Evolutionary conservation across 2,329 filamentous ascomycete species (phyloP).

Genomic region (Xylaria sp.): DNA sequence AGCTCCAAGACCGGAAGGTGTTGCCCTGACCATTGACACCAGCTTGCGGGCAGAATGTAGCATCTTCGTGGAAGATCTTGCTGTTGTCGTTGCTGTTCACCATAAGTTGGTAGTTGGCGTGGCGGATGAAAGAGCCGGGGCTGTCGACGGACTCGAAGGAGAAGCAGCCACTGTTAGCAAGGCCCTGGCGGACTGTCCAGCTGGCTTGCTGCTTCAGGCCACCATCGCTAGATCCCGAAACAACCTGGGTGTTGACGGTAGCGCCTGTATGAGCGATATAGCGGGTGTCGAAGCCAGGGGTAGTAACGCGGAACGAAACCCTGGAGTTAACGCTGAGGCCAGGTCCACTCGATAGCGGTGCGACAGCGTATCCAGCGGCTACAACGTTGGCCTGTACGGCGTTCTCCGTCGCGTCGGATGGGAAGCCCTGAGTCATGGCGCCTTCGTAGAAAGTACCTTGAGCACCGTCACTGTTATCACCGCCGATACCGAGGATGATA

Average conservation of each 20-base stretch:
- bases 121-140: slow-evolving; percentile 68
- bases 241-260: slow-evolving; percentile 65
- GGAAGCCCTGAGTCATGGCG: slow-evolving; percentile 71
- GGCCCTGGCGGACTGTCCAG: slow-evolving; percentile 65
- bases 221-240: slow-evolving; percentile 61
- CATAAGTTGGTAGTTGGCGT: slow-evolving; percentile 63
- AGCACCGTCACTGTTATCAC: slow-evolving; percentile 69
- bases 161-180: slow-evolving; percentile 66
- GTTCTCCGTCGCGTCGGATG: slow-evolving; percentile 67
- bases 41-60: slow-evolving; percentile 69
- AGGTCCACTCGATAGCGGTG: slow-evolving; percentile 59
- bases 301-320: slow-evolving; percentile 66
- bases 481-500: slow-evolving; percentile 73
- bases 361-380: slow-evolving; percentile 66
- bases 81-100: slow-evolving; percentile 64
- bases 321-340: slow-evolving; percentile 60
- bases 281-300: slow-evolving; percentile 62
- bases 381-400: slow-evolving; percentile 70
- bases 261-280: slow-evolving; percentile 65
- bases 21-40: slow-evolving; percentile 62
- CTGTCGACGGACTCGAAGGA: slow-evolving; percentile 71
- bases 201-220: slow-evolving; percentile 63
- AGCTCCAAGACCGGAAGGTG: slow-evolving; percentile 68
- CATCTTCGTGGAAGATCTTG: slow-evolving; percentile 69
- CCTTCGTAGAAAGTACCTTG: slow-evolving; percentile 75